These are phyloP conservation scores for Nemania diffusa DNA, from an alignment of 2,329 filamentous ascomycete species.

Conservation along the genomic window DNA sequence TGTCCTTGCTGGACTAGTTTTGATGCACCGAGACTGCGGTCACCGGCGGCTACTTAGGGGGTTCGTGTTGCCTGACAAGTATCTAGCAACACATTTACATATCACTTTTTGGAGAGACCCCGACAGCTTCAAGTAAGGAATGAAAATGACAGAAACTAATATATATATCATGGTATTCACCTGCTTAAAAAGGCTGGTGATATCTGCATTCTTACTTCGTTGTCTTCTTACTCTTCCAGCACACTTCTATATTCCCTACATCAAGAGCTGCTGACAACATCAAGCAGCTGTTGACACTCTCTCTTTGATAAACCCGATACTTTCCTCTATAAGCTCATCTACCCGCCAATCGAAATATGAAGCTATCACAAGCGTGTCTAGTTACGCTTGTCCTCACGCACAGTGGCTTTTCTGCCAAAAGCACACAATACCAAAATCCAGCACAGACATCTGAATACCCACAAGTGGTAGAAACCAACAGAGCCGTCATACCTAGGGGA, in stretches of 20 bases:
- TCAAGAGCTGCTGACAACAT: background rate
- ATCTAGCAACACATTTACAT: background rate
- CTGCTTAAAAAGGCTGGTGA: background rate
- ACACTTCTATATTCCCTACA: background rate
- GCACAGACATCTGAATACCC: background rate
- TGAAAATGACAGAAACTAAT: background rate
- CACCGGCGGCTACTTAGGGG: background rate
- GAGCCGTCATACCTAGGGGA: too few species aligned
- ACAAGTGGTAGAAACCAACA: background rate
- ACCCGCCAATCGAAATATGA: slow-evolving; percentile 4
- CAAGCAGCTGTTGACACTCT: background rate
- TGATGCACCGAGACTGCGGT: background rate
- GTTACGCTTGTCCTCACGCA: background rate
- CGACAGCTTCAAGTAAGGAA: background rate
- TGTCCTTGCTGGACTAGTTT: background rate
- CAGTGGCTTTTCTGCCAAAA: background rate
- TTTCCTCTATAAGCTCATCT: background rate
- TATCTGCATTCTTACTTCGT: background rate
- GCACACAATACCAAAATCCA: background rate
- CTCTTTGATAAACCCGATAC: background rate
- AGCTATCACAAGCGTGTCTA: background rate
- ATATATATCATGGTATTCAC: background rate
- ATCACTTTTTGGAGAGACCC: background rate
- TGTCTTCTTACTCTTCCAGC: background rate
- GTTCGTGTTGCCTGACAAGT: background rate